A percentile compares a stretch with the other conserved stretches of the same genome.
phyloP scores from a whole-genome alignment of 2,329 filamentous ascomycete species.

The Colletotrichum gigasporum region DNA sequence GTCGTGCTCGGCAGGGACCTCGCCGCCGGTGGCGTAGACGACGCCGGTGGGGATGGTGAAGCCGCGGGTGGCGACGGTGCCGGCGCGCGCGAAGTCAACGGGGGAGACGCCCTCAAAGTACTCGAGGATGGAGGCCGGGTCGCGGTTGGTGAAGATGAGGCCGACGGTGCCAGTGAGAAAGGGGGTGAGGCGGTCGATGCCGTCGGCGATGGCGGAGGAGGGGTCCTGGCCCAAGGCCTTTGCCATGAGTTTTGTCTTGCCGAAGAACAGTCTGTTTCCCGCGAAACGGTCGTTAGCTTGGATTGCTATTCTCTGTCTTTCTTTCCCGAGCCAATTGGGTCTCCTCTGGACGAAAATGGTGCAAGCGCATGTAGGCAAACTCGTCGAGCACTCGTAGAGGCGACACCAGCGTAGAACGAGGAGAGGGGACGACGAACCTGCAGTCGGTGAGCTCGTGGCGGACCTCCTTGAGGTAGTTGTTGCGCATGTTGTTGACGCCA shows the following conservation, averaged over 20 bases:
- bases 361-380: no score
- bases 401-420: no score
- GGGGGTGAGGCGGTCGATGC: slow-evolving; percentile 74
- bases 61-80: slow-evolving; percentile 75
- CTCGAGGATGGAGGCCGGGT: slow-evolving; percentile 70
- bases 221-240: slow-evolving; percentile 85
- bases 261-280: slow-evolving; percentile 92
- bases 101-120: slow-evolving; percentile 80
- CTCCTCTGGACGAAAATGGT: no score
- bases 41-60: slow-evolving; percentile 87
- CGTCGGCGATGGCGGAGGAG: slow-evolving; percentile 82
- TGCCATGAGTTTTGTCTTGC: slow-evolving; percentile 99
- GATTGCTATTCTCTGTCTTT: not conserved
- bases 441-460: slow-evolving; percentile 85
- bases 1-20: slow-evolving; percentile 83
- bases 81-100: slow-evolving; percentile 91
- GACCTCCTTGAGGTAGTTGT: slow-evolving; percentile 93
- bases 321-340: no score
- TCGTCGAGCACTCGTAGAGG: no score
- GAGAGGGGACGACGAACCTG: slow-evolving; percentile 64
- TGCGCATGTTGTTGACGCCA: slow-evolving; percentile 95
- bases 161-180: slow-evolving; percentile 86
- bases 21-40: slow-evolving; percentile 82
- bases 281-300: not conserved
- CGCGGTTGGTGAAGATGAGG: slow-evolving; percentile 87